Conservation (phyloP, 495 filamentous ascomycete genomes). For the Talaromyces liani region DNA sequence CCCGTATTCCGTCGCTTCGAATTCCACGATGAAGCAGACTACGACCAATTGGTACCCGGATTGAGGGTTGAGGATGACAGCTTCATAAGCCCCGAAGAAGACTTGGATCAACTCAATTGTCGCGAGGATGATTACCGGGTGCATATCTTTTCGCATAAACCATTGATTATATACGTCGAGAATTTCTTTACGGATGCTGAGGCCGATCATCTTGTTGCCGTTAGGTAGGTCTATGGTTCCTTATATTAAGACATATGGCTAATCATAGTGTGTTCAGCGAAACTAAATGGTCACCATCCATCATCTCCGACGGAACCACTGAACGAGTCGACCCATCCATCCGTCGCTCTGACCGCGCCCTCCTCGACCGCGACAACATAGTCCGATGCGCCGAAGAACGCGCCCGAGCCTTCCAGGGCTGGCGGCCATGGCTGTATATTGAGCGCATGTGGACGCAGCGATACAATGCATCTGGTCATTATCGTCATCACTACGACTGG, state of each 20-base stretch:
- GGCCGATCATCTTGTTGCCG: slow-evolving; percentile 39
- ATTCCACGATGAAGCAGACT: slow-evolving; percentile 17
- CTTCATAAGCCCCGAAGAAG: slow-evolving; percentile 24
- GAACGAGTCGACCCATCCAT: slow-evolving; percentile 38
- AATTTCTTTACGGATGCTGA: slow-evolving; percentile 43
- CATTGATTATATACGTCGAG: slow-evolving; percentile 50
- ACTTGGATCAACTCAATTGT: slow-evolving; percentile 17
- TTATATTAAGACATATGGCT: not conserved
- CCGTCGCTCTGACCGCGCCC: slow-evolving; percentile 51
- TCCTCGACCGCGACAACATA: slow-evolving; percentile 48
- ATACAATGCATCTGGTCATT: slow-evolving; percentile 51
- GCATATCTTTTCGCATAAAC: slow-evolving; percentile 41
- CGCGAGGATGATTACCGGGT: slow-evolving; percentile 25
- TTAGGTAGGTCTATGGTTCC: slow-evolving; percentile 31
- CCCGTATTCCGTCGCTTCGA: slow-evolving; percentile 3
- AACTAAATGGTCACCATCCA: slow-evolving; percentile 45
- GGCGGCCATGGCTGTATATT: slow-evolving; percentile 50
- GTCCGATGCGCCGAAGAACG: slow-evolving; percentile 64
- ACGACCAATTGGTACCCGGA: slow-evolving; percentile 7
- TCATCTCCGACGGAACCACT: slow-evolving; percentile 41
- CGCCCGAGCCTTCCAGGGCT: slow-evolving; percentile 65
- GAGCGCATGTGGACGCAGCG: slow-evolving; percentile 56
- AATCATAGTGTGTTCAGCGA: slow-evolving; percentile 20
- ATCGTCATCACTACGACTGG: slow-evolving; percentile 55
- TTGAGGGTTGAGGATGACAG: slow-evolving; percentile 29